These are phyloP conservation scores for Sungouiozyma ichnusensis DNA, from an alignment of 805 yeast genomes.

Conservation along the genomic window DNA sequence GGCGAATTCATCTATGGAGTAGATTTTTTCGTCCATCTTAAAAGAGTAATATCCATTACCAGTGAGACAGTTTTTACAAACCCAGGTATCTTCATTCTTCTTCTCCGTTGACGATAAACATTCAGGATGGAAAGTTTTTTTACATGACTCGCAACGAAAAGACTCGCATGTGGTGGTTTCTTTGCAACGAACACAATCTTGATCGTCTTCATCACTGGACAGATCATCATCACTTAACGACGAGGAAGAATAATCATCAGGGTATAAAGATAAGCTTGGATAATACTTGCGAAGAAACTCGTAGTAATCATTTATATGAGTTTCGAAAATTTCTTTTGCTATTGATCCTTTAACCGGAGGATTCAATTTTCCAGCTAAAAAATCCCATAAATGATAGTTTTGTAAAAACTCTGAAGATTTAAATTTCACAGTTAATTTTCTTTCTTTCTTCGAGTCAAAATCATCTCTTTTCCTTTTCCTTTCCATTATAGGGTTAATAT, in stretches of 20 bases:
- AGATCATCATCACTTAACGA: slow-evolving; percentile 17
- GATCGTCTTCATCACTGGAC: slow-evolving; percentile 25
- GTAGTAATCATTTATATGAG: slow-evolving; percentile 26
- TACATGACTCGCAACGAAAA: slow-evolving; percentile 58
- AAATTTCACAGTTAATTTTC: neutral
- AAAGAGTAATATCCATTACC: slow-evolving; percentile 88
- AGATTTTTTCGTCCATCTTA: slow-evolving; percentile 50
- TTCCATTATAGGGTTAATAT: neutral
- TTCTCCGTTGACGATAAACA: slow-evolving; percentile 3
- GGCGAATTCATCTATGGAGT: slow-evolving; percentile 52
- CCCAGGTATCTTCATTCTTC: slow-evolving; percentile 11
- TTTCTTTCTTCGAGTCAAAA: neutral
- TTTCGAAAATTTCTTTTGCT: slow-evolving; percentile 17
- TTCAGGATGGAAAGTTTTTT: slow-evolving; percentile 45
- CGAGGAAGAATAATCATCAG: slow-evolving; percentile 27
- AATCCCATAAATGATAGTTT: slow-evolving; percentile 22
- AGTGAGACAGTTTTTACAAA: slow-evolving; percentile 71
- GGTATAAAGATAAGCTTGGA: slow-evolving; percentile 4
- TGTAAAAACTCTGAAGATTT: slow-evolving; percentile 3
- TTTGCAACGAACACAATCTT: slow-evolving; percentile 40
- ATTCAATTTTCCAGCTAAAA: slow-evolving; percentile 10
- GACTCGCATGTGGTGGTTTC: slow-evolving; percentile 37
- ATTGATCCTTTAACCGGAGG: slow-evolving; percentile 3
- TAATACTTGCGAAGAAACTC: slow-evolving; percentile 19
- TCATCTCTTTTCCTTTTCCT: neutral